These are phyloP conservation scores for Dacryopinax primogenitus DNA, from an alignment of 768 basidiomycete genomes.

Conservation along the genomic window DNA sequence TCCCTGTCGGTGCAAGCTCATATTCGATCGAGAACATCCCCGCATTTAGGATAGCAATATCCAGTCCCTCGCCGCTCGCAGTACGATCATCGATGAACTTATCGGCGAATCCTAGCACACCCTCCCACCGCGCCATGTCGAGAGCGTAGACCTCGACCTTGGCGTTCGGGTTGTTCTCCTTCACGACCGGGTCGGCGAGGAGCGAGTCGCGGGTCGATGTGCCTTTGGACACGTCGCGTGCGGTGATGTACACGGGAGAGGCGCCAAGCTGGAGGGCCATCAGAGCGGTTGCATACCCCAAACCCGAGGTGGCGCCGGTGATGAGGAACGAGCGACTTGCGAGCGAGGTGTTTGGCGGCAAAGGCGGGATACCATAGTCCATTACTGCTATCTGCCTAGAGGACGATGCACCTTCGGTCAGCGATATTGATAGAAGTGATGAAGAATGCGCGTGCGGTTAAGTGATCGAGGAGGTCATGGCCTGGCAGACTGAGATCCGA, in stretches of 20 bases:
- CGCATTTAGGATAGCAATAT: not conserved
- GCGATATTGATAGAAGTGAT: too few species aligned
- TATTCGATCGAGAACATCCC: not conserved
- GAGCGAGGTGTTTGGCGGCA: not conserved
- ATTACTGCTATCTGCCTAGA: too few species aligned
- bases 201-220: not conserved
- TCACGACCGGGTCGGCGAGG: slow-evolving; percentile 1
- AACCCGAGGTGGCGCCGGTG: not conserved
- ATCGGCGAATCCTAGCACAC: not conserved
- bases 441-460: too few species aligned
- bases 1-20: not conserved
- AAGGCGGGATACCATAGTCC: slow-evolving; percentile 1
- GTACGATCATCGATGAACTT: not conserved
- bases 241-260: slow-evolving; percentile 2
- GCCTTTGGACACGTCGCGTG: not conserved
- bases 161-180: not conserved
- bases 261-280: not conserved
- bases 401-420: too few species aligned
- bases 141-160: not conserved
- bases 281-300: not conserved
- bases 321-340: not conserved
- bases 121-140: slow-evolving; percentile 2
- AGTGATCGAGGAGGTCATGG: too few species aligned
- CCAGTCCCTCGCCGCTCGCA: not conserved
- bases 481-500: too few species aligned